phyloP scores from a whole-genome alignment of 225 moss, liverwort and hornwort species.

The Polytrichum formosum region DNA sequence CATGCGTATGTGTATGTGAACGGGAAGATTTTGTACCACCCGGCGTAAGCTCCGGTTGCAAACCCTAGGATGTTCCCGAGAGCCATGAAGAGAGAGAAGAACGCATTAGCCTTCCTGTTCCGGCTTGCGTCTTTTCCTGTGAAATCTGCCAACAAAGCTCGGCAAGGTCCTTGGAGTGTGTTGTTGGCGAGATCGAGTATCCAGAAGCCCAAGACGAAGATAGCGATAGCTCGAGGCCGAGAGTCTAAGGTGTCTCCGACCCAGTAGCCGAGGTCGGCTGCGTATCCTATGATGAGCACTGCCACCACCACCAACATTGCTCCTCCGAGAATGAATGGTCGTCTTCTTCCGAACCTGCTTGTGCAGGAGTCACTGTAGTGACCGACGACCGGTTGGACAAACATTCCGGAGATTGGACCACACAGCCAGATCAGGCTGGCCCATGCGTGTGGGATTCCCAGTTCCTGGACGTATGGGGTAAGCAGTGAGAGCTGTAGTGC shows the following conservation, averaged over 20 bases:
- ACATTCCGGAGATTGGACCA: conserved; percentile 88
- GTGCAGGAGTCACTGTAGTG: conserved; percentile 81
- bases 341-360: conserved; percentile 58
- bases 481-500: conserved; percentile 57
- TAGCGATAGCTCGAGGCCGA: conserved; percentile 55
- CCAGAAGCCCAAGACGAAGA: conserved; percentile 86
- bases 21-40: conserved; percentile 52
- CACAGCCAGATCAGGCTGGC: conserved; percentile 95
- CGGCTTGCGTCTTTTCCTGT: conserved; percentile 74
- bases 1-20: conserved; percentile 70
- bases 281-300: conserved; percentile 56
- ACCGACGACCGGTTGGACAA: conserved; percentile 88
- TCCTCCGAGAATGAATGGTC: conserved; percentile 71
- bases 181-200: conserved; percentile 84
- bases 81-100: conserved; percentile 87
- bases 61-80: conserved; percentile 88
- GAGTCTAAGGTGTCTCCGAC: conserved; percentile 41
- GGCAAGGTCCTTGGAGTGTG: conserved; percentile 84
- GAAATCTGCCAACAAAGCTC: conserved; percentile 82
- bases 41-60: conserved; percentile 74
- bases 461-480: conserved; percentile 81
- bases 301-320: conserved; percentile 58
- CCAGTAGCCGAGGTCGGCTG: conserved; percentile 73
- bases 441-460: conserved; percentile 87
- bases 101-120: conserved; percentile 76